A percentile compares a stretch with the other conserved stretches of the same genome.
Evolutionary conservation across 768 basidiomycete species (phyloP).

Genomic region (Suillus occidentalis): DNA sequence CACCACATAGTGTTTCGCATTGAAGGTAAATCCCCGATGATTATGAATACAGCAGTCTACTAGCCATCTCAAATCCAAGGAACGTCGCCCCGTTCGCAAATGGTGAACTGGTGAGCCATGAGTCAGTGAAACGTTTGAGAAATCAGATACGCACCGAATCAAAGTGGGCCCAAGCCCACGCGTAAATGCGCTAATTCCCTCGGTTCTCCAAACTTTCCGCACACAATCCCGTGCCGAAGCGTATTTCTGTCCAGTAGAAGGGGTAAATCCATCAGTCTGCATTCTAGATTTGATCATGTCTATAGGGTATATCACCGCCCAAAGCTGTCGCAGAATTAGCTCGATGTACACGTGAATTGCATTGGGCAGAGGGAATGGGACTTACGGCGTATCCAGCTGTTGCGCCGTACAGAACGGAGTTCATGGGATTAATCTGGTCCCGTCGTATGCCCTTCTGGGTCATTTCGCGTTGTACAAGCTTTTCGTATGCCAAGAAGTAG

Average conservation of each 20-base stretch:
- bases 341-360: slow-evolving; percentile 2
- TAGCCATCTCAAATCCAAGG: slow-evolving; percentile 93
- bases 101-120: slow-evolving; percentile 62
- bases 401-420: slow-evolving; percentile 86
- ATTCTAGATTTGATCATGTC: slow-evolving; percentile 96
- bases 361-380: slow-evolving; percentile 10
- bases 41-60: slow-evolving; percentile 56
- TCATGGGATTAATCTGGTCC: slow-evolving; percentile 74
- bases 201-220: slow-evolving; percentile 76
- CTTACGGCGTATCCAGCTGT: slow-evolving; percentile 88
- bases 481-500: slow-evolving; percentile 93
- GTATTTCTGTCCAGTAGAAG: slow-evolving; percentile 79
- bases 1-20: not conserved
- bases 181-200: slow-evolving; percentile 85
- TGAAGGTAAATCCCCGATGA: not conserved
- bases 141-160: slow-evolving; percentile 62
- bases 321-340: slow-evolving; percentile 50
- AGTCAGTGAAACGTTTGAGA: slow-evolving; percentile 11
- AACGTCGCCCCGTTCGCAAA: slow-evolving; percentile 98
- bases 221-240: slow-evolving; percentile 80
- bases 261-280: slow-evolving; percentile 89
- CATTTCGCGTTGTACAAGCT: slow-evolving; percentile 86
- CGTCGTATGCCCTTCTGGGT: slow-evolving; percentile 65
- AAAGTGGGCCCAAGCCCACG: slow-evolving; percentile 89
- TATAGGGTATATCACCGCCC: slow-evolving; percentile 93